phyloP scores from a whole-genome alignment of 345 rosid genomes.

The Mercurialis annua region DNA sequence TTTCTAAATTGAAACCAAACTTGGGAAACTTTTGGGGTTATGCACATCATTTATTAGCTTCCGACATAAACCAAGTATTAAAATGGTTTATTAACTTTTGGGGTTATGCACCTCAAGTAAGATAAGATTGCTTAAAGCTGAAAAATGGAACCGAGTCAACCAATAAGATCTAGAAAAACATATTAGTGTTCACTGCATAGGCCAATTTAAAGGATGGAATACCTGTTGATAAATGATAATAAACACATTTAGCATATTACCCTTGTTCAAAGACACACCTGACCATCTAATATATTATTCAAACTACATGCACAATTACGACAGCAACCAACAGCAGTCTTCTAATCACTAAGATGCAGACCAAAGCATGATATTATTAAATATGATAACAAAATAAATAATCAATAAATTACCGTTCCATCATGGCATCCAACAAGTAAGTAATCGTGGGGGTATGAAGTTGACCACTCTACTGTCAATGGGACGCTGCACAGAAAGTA shows the following conservation, averaged over 20 bases:
- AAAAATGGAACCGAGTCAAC: background rate
- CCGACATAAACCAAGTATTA: slow-evolving; percentile 7
- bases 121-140: background rate
- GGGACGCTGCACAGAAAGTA: slow-evolving; percentile 56
- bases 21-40: too few relatives aligned
- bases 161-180: slow-evolving; percentile 4
- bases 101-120: background rate
- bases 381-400: slow-evolving; percentile 6
- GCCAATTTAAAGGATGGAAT: background rate
- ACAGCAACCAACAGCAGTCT: background rate
- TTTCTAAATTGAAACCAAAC: background rate
- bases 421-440: slow-evolving; percentile 96
- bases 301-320: background rate
- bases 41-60: slow-evolving; percentile 7
- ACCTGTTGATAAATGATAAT: background rate
- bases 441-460: slow-evolving; percentile 54
- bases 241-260: background rate
- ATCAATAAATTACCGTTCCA: slow-evolving; percentile 55
- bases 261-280: background rate
- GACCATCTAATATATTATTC: background rate
- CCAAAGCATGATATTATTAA: slow-evolving; percentile 3
- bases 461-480: slow-evolving; percentile 86
- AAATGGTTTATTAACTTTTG: too few relatives aligned
- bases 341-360: background rate
- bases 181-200: background rate